Percentiles rank a stretch among this genome's conserved stretches.
phyloP scores from a whole-genome alignment of 2,329 filamentous ascomycete species.

The Colletotrichum simmondsii region DNA sequence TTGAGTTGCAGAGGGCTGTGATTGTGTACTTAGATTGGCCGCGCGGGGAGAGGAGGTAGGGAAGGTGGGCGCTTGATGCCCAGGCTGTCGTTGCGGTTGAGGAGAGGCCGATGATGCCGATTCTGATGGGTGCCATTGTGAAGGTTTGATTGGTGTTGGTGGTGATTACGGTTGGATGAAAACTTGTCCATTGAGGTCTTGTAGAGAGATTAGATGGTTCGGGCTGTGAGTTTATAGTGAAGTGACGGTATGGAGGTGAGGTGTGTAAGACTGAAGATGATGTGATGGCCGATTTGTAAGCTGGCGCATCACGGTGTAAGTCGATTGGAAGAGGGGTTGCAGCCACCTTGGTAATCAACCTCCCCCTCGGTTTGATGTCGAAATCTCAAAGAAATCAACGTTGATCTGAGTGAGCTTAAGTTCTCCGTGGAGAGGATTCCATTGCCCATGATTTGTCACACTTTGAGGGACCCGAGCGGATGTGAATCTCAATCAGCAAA shows the following conservation, averaged over 20 bases:
- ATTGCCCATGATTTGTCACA: not conserved
- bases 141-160: not conserved
- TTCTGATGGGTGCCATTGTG: slow-evolving; percentile 52
- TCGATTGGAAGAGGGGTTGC: not conserved
- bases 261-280: not conserved
- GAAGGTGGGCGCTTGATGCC: slow-evolving; percentile 67
- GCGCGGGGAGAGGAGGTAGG: slow-evolving; percentile 63
- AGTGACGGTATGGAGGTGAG: not conserved
- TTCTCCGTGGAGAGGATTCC: not conserved
- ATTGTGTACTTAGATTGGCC: slow-evolving; percentile 56
- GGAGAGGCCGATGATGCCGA: slow-evolving; percentile 70
- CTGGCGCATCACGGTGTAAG: not conserved
- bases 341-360: slow-evolving; percentile 6
- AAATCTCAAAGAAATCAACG: not conserved
- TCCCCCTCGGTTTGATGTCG: not conserved
- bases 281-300: slow-evolving; percentile 15
- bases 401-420: not conserved
- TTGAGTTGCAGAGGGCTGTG: slow-evolving; percentile 64
- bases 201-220: no score
- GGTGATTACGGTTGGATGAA: not conserved
- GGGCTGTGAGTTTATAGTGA: not conserved
- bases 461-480: no score
- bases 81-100: slow-evolving; percentile 62
- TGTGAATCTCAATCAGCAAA: no score
- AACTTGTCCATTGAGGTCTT: not conserved